Base-by-base conservation (phyloP, 2,329 filamentous ascomycete species). In the Aurifilum marmelostoma region DNA sequence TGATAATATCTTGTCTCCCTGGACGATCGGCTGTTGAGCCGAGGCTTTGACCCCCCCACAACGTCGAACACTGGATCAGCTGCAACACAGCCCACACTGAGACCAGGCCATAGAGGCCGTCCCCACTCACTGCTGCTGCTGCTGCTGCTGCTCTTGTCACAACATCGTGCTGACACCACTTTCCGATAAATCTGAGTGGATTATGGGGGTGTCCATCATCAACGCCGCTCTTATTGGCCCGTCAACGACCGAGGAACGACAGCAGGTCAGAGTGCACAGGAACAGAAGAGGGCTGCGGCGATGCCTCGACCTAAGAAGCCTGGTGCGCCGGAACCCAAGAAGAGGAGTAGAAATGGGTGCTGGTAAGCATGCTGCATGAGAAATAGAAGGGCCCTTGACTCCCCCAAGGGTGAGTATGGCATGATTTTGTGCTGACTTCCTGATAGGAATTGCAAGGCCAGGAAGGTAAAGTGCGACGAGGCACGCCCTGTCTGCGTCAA, bases 401-500 rank as follows among this genome's bases (percentile, higher is more conserved):
- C 27, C 9, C 32, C 5, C 59, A 41, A 39, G 32, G n/a, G 14
- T 59, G 34, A 9, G n/a, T n/a, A 32, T 32, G n/a, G 34, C 29
- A 37, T 21, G 29, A 61, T 43, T 52, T 63, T 24, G 65, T 27
- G 24, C 67, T 68, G 43, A 72, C 37, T 24, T 52, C 39, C 62
- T 27, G 27, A 61, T 67, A 93, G 91, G 90, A 91, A 91, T 16
- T 94, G 92, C 82, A 94, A 94, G 81, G 86, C 87, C 72, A 87
- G 91, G 71, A 95, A 82, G 71, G 78, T 82, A 72, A 94, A 94
- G 83, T 95, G 92, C 79, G 92, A 91, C 72, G 92, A 95, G 78
- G 89, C 92, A 76, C 91, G 90, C 73, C 92, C 92, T 18, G 80
- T 79, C 71, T 95, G 92, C 79, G 75, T 85, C 63, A 94, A 93